These are phyloP conservation scores for Cordyceps militaris DNA, from an alignment of 2,329 filamentous ascomycete species.

Conservation along the genomic window DNA sequence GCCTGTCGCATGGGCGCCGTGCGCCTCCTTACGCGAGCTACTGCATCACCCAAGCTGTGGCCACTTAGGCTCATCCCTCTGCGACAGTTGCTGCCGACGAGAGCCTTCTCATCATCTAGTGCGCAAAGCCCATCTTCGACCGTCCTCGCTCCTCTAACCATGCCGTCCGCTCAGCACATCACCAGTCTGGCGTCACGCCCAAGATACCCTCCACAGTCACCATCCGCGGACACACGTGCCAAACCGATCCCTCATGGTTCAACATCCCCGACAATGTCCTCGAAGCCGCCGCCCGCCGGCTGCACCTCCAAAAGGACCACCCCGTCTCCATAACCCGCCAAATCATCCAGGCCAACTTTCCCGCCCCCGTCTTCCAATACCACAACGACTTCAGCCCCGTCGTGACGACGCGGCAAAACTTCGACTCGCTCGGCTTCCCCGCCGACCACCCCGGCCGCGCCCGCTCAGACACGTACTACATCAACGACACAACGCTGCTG, in stretches of 20 bases:
- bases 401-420: conserved; percentile 81
- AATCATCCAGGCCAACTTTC: conserved; percentile 87
- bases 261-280: conserved; percentile 75
- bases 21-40: background rate
- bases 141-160: background rate
- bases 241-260: conserved; percentile 69
- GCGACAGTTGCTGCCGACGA: background rate
- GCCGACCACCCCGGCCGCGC: conserved; percentile 79
- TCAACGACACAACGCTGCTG: conserved; percentile 76
- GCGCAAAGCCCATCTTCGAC: background rate
- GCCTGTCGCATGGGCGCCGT: conserved; percentile 5
- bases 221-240: conserved; percentile 58
- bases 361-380: conserved; percentile 61
- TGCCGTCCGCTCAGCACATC: background rate
- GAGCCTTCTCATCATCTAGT: conserved; percentile 2
- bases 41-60: background rate
- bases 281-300: conserved; percentile 61
- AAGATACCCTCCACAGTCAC: conserved; percentile 29
- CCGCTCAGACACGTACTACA: conserved; percentile 89
- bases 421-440: conserved; percentile 93
- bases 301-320: conserved; percentile 90
- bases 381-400: conserved; percentile 77
- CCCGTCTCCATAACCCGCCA: conserved; percentile 84
- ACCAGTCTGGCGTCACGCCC: conserved; percentile 9
- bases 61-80: background rate